Conservation (phyloP, 108 stramenopile species). For the Nitzschia sp. region DNA sequence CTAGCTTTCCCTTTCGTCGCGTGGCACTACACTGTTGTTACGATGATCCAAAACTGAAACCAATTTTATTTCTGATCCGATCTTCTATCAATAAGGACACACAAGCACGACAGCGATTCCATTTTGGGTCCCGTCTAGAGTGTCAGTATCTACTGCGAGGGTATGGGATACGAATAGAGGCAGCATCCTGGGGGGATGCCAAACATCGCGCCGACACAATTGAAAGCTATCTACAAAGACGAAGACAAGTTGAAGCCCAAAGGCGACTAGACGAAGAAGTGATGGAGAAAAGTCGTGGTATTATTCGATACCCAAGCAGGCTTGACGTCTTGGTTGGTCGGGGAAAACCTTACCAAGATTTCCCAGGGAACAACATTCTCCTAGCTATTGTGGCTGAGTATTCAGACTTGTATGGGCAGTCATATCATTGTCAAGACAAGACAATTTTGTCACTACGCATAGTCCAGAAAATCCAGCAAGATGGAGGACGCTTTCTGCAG, state of each 20-base stretch:
- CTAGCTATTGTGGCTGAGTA: background rate
- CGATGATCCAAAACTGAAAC: conserved; percentile 1
- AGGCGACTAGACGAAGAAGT: background rate
- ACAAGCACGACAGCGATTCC: conserved; percentile 2
- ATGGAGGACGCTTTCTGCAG: conserved; percentile 13
- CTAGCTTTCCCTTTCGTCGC: background rate
- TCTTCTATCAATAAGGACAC: background rate
- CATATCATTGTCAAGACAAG: background rate
- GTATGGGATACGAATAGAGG: conserved; percentile 5
- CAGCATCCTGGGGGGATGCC: background rate
- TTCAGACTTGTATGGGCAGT: background rate
- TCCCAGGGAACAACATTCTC: background rate
- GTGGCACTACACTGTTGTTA: conserved; percentile 8
- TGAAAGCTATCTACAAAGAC: background rate
- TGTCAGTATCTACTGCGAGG: background rate
- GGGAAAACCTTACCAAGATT: conserved; percentile 5
- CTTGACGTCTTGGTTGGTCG: conserved; percentile 15
- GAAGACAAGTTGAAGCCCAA: conserved; percentile 2
- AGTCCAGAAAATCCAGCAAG: conserved; percentile 4
- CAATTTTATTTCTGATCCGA: background rate
- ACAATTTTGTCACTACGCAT: conserved; percentile 1
- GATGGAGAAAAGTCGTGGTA: background rate
- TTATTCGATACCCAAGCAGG: background rate
- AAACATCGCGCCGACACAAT: background rate
- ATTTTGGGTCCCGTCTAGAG: conserved; percentile 16